Evolutionary conservation across 805 yeast species (phyloP).

Genomic region (Sugiyamaella mastotermitis): DNA sequence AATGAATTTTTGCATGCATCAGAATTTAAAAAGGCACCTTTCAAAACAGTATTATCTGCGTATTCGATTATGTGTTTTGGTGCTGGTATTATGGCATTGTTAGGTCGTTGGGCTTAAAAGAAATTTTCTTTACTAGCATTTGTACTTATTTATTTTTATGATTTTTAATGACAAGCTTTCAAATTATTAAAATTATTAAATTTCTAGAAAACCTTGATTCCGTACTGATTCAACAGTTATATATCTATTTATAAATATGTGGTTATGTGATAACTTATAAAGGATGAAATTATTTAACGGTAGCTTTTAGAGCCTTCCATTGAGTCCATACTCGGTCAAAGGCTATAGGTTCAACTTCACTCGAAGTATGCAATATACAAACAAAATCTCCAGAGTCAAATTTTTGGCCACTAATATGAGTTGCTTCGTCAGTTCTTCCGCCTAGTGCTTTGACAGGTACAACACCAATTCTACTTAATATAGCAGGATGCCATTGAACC

Average conservation of each 20-base stretch:
- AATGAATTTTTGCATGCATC: constrained; percentile 56
- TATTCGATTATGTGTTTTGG: constrained; percentile 40
- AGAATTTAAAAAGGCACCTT: constrained; percentile 19
- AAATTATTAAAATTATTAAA: too few species aligned
- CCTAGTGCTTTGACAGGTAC: constrained; percentile 57
- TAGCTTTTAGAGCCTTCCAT: too few species aligned
- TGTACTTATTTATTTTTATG: too few species aligned
- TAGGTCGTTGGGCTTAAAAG: constrained; percentile 58
- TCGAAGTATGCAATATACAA: constrained; percentile 14
- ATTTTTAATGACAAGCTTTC: too few species aligned
- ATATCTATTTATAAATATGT: too few species aligned
- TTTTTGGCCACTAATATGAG: constrained; percentile 18
- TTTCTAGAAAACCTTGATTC: too few species aligned
- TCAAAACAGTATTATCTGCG: constrained; percentile 19
- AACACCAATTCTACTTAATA: constrained; percentile 65
- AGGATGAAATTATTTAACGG: too few species aligned
- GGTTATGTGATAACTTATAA: too few species aligned
- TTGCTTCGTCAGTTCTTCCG: constrained; percentile 27
- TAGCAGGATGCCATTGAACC: constrained; percentile 90
- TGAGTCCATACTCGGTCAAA: constrained; percentile 7
- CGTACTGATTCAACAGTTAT: too few species aligned
- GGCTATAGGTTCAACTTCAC: constrained; percentile 11
- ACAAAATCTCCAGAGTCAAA: constrained; percentile 28
- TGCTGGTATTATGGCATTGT: constrained; percentile 54
- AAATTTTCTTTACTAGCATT: neutral